Evolutionary conservation across 2,329 filamentous ascomycete species (phyloP).

Genomic region (Cytospora leucostoma): DNA sequence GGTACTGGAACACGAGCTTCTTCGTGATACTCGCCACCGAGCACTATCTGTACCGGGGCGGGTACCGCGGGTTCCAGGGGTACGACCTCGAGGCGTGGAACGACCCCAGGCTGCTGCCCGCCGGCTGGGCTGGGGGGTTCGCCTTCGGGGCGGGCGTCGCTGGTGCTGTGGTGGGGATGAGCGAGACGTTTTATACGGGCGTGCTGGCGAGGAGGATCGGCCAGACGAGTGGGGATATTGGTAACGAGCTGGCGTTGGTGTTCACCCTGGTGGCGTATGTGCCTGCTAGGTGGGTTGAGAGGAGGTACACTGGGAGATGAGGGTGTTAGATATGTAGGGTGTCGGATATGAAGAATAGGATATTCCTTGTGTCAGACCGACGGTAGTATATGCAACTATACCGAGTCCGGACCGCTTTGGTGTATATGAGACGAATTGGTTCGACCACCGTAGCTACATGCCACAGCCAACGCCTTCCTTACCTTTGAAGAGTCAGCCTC

Average conservation of each 20-base stretch:
- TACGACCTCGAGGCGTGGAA: conserved; percentile 55
- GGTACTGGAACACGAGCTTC: conserved; percentile 53
- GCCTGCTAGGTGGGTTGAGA: conserved; percentile 51
- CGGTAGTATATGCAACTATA: not conserved
- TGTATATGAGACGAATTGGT: not conserved
- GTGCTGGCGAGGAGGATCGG: conserved; percentile 47
- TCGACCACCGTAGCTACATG: not conserved
- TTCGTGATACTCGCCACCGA: conserved; percentile 50
- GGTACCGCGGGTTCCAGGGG: conserved; percentile 38
- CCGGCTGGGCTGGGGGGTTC: conserved; percentile 45
- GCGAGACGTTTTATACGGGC: conserved; percentile 57
- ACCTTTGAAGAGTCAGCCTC: not conserved
- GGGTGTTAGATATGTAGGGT: not conserved
- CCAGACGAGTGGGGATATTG: conserved; percentile 49
- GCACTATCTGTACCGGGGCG: conserved; percentile 50
- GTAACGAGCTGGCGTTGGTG: conserved; percentile 54
- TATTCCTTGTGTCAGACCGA: not conserved
- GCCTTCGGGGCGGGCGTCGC: conserved; percentile 49
- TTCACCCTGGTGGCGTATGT: conserved; percentile 50
- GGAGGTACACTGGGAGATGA: conserved; percentile 46
- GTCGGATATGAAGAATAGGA: not conserved
- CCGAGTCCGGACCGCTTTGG: too few species aligned
- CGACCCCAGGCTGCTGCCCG: conserved; percentile 43
- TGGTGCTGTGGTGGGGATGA: conserved; percentile 60
- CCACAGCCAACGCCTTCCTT: not conserved